phyloP scores from a whole-genome alignment of 2,329 filamentous ascomycete genomes.

The Ceratocystis colombiana region DNA sequence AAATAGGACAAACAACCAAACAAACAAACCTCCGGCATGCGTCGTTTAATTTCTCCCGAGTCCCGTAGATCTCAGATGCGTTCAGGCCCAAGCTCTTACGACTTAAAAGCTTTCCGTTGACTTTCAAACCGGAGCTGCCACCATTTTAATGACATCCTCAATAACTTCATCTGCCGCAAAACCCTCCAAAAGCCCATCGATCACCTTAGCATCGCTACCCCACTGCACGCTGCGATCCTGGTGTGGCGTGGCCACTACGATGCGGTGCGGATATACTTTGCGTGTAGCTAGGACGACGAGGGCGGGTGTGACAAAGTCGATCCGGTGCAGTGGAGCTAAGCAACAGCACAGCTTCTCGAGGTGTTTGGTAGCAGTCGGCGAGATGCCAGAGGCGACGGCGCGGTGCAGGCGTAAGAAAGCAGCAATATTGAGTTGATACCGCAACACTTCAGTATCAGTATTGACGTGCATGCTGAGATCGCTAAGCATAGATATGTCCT shows the following conservation, averaged over 20 bases:
- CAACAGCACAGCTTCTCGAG: constrained; percentile 59
- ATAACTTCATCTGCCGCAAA: constrained; percentile 53
- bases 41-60: no score
- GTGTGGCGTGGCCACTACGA: constrained; percentile 57
- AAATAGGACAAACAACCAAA: no score
- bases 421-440: constrained; percentile 80
- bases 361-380: constrained; percentile 67
- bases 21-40: no score
- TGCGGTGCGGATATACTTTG: constrained; percentile 81
- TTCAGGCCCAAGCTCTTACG: no score
- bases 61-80: no score
- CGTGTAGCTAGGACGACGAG: constrained; percentile 70
- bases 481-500: constrained; percentile 51
- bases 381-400: constrained; percentile 67
- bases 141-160: constrained; percentile 51
- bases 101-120: no score
- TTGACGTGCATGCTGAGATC: constrained; percentile 48
- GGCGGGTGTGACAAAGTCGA: constrained; percentile 74
- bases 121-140: constrained; percentile 40
- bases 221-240: constrained; percentile 86
- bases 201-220: constrained; percentile 66
- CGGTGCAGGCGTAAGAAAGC: constrained; percentile 82
- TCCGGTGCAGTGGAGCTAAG: constrained; percentile 69
- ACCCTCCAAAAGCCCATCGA: constrained; percentile 55
- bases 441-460: constrained; percentile 64